phyloP scores from a whole-genome alignment of 2,329 filamentous ascomycete genomes.

The Cytospora paraplurivora region DNA sequence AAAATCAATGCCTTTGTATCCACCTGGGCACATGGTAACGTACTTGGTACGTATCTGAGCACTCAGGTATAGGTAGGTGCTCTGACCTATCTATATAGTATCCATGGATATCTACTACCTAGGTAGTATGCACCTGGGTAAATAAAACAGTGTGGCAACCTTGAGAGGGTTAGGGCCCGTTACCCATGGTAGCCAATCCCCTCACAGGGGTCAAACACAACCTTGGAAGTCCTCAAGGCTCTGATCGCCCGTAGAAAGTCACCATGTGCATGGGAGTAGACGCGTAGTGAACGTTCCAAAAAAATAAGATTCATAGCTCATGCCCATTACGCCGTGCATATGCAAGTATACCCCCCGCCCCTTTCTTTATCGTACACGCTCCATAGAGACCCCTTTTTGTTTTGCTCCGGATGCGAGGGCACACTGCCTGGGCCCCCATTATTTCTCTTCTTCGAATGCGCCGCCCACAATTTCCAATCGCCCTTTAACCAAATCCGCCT shows the following conservation, averaged over 20 bases:
- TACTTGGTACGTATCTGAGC: too few relatives aligned
- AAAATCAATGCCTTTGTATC: not conserved
- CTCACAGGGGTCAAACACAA: too few relatives aligned
- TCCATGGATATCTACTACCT: too few relatives aligned
- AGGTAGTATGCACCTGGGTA: too few relatives aligned
- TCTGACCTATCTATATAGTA: too few relatives aligned
- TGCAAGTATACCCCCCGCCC: not conserved
- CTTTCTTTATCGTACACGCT: not conserved
- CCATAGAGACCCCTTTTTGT: not conserved
- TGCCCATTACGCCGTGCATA: slow-evolving; percentile 2
- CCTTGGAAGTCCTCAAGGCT: not conserved
- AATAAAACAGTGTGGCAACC: too few relatives aligned
- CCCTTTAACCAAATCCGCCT: slow-evolving; percentile 33
- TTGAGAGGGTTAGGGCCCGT: too few relatives aligned
- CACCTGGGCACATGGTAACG: not conserved
- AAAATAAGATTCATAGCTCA: not conserved
- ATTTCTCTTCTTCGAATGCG: slow-evolving; percentile 2
- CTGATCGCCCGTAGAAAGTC: not conserved
- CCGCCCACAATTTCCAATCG: slow-evolving; percentile 18
- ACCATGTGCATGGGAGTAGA: not conserved
- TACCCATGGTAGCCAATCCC: too few relatives aligned
- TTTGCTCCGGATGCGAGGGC: not conserved
- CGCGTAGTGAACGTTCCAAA: not conserved
- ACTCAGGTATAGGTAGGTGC: too few relatives aligned
- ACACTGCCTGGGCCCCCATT: not conserved